These are phyloP conservation scores for Dalbergia oliveri DNA, from an alignment of 306 rosid genomes.

Conservation along the genomic window DNA sequence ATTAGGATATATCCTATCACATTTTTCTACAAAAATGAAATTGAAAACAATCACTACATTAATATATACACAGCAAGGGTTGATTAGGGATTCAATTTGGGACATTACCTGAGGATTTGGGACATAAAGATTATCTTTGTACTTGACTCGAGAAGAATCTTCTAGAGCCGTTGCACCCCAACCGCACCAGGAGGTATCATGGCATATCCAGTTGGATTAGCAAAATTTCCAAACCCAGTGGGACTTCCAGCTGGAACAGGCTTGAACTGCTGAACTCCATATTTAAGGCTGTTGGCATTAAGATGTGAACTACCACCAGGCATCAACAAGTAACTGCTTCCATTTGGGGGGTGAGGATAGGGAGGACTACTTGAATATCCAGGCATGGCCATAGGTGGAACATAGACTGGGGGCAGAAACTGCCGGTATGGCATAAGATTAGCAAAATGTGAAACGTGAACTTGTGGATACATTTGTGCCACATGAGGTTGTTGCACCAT, in stretches of 20 bases:
- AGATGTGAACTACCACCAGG: conserved; percentile 93
- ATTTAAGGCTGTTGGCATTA: conserved; percentile 86
- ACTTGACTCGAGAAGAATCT: conserved; percentile 92
- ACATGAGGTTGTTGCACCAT: conserved; percentile 87
- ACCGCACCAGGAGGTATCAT: conserved; percentile 85
- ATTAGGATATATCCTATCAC: neutral
- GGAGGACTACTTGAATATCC: conserved; percentile 88
- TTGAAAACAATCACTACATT: neutral
- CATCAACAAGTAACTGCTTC: conserved; percentile 90
- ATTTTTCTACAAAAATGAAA: neutral
- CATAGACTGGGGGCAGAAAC: conserved; percentile 87
- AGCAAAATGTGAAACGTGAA: conserved; percentile 88
- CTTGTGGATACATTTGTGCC: conserved; percentile 97
- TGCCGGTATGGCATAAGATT: conserved; percentile 96
- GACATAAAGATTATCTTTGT: conserved; percentile 89
- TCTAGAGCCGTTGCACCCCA: conserved; percentile 86
- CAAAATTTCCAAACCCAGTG: conserved; percentile 84
- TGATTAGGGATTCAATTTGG: neutral
- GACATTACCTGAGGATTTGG: conserved; percentile 90
- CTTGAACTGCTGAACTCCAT: conserved; percentile 94
- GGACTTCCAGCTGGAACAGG: conserved; percentile 89
- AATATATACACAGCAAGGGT: neutral
- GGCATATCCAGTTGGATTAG: conserved; percentile 86
- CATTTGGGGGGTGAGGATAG: conserved; percentile 90
- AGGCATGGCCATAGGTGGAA: conserved; percentile 97